Evolutionary conservation across 768 basidiomycete genomes (phyloP).

Genomic region (Tulasnella sp.): DNA sequence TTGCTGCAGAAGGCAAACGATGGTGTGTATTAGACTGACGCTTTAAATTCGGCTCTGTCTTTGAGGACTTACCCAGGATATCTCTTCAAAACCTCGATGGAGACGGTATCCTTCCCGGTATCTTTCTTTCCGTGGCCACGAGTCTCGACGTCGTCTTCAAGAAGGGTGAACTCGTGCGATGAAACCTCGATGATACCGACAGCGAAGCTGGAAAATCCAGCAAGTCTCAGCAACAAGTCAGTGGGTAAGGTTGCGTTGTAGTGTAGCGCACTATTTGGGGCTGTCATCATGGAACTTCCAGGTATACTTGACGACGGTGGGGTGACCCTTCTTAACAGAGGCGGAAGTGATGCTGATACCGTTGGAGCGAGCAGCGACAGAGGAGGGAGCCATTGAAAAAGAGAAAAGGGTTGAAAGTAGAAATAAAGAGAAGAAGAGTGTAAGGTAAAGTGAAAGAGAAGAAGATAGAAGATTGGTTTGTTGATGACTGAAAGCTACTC

Average conservation of each 20-base stretch:
- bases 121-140: not conserved
- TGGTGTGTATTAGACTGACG: not conserved
- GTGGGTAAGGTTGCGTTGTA: not conserved
- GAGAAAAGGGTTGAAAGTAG: not conserved
- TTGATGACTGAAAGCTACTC: not conserved
- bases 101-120: not conserved
- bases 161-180: not conserved
- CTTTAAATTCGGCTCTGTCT: not conserved
- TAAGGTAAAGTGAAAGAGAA: not conserved
- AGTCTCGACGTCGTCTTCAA: not conserved
- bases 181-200: not conserved
- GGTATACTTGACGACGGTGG: not conserved
- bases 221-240: not conserved
- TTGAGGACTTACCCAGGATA: not conserved
- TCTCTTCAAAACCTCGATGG: not conserved
- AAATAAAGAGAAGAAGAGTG: not conserved
- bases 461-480: not conserved
- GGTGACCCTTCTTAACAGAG: not conserved
- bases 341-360: not conserved
- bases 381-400: not conserved
- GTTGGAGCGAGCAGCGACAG: not conserved
- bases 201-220: not conserved
- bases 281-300: slow-evolving; percentile 2
- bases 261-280: not conserved
- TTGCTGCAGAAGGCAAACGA: not conserved